Conservation (phyloP, 2,329 filamentous ascomycete species). For the Aspergillus sojae region DNA sequence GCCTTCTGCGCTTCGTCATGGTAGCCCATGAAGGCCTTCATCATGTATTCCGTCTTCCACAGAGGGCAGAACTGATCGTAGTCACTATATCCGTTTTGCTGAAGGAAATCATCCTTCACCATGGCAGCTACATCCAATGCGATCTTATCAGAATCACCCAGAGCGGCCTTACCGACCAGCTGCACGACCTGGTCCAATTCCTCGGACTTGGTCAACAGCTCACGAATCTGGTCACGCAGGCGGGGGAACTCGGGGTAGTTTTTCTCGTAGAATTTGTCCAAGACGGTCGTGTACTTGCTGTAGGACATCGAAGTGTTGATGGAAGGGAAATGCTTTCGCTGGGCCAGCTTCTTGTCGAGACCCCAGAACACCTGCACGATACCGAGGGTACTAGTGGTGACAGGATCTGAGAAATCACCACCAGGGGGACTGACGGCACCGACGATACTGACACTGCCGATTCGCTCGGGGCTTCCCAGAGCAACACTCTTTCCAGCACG, state of each 20-base stretch:
- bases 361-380: conserved; percentile 99
- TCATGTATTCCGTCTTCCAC: conserved; percentile 99
- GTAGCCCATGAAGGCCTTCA: conserved; percentile 99
- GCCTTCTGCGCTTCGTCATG: conserved; percentile 98
- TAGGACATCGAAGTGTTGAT: conserved; percentile 95
- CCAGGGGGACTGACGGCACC: conserved; percentile 95
- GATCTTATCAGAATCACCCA: conserved; percentile 98
- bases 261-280: conserved; percentile 95
- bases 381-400: conserved; percentile 88
- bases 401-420: conserved; percentile 98
- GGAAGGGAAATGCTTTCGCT: conserved; percentile 98
- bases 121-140: conserved; percentile 88
- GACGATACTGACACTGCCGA: conserved; percentile 95
- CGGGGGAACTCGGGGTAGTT: conserved; percentile 91
- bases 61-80: conserved; percentile 99
- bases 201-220: conserved; percentile 91
- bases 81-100: conserved; percentile 98
- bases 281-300: conserved; percentile 87
- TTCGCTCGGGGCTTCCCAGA: conserved; percentile 84
- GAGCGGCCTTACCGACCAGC: conserved; percentile 93
- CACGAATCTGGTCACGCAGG: conserved; percentile 88
- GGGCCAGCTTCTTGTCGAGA: conserved; percentile 98
- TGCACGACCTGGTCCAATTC: conserved; percentile 98
- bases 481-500: conserved; percentile 86
- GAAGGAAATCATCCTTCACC: conserved; percentile 97